A percentile compares a stretch with the other conserved stretches of the same genome.
These are phyloP conservation scores for Lentinula lateritia DNA, from an alignment of 768 basidiomycete species.

Conservation along the genomic window DNA sequence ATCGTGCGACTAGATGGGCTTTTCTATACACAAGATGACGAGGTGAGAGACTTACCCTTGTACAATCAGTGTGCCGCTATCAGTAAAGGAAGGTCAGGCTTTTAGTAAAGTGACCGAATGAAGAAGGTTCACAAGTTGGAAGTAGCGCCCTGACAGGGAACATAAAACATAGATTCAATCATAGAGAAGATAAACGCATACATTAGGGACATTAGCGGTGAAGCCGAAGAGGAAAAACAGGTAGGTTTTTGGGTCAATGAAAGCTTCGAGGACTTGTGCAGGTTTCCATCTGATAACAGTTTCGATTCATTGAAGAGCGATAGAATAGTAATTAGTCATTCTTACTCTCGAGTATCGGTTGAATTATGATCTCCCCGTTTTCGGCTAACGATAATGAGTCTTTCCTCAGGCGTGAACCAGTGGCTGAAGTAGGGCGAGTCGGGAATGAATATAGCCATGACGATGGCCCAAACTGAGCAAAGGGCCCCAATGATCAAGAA, in stretches of 20 bases:
- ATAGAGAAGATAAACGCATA: background rate
- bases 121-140: slow-evolving; percentile 18
- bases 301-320: background rate
- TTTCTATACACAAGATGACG: too few species aligned
- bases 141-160: slow-evolving; percentile 15
- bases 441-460: slow-evolving; percentile 25
- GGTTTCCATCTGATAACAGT: slow-evolving; percentile 9
- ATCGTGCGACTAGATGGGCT: background rate
- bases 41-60: slow-evolving; percentile 13
- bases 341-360: slow-evolving; percentile 20
- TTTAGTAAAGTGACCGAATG: background rate
- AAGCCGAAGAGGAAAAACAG: slow-evolving; percentile 25
- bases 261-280: slow-evolving; percentile 19
- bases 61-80: slow-evolving; percentile 18
- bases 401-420: slow-evolving; percentile 26
- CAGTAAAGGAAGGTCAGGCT: background rate
- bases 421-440: slow-evolving; percentile 26
- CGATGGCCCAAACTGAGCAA: slow-evolving; percentile 22
- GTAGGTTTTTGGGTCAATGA: slow-evolving; percentile 27
- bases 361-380: slow-evolving; percentile 22
- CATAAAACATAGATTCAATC: background rate
- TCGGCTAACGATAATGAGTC: slow-evolving; percentile 27
- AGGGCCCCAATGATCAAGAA: slow-evolving; percentile 28
- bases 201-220: slow-evolving; percentile 20
- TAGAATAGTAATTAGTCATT: background rate